Conservation (phyloP, 129 eudicot genomes). For the Artemisia annua region DNA sequence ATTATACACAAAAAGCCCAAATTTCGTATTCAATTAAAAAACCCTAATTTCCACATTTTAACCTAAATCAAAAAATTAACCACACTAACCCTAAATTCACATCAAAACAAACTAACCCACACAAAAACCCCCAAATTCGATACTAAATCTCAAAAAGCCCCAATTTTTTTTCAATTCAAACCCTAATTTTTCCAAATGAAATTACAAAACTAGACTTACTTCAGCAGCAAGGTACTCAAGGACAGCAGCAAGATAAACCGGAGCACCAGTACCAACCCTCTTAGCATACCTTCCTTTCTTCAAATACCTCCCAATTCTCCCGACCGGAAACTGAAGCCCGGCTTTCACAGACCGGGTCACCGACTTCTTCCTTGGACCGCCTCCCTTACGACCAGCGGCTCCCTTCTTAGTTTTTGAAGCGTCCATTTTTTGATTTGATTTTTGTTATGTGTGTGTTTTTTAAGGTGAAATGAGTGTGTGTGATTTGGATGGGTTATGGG, state of each 20-base stretch:
- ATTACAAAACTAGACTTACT: conserved; percentile 23
- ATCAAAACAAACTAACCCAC: too few species aligned
- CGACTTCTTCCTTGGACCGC: conserved; percentile 67
- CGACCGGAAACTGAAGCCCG: conserved; percentile 70
- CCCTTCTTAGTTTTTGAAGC: conserved; percentile 57
- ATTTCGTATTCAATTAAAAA: too few species aligned
- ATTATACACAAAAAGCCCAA: too few species aligned
- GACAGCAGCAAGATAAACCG: conserved; percentile 77
- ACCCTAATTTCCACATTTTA: neutral
- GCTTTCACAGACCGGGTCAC: conserved; percentile 59
- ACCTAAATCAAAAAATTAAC: neutral
- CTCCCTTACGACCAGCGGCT: conserved; percentile 62
- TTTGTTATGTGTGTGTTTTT: neutral
- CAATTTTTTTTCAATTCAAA: too few species aligned
- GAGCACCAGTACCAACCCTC: conserved; percentile 77
- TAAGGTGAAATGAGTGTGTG: neutral
- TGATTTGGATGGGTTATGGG: neutral
- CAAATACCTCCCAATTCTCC: conserved; percentile 60
- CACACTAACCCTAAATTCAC: too few species aligned
- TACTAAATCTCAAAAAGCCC: too few species aligned
- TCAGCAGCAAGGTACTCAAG: conserved; percentile 81
- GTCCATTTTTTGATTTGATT: conserved; percentile 38
- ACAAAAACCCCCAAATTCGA: too few species aligned
- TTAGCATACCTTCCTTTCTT: conserved; percentile 65
- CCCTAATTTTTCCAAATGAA: neutral